Conservation (phyloP, 257 asterid genomes). For the Przewalskia tangutica region DNA sequence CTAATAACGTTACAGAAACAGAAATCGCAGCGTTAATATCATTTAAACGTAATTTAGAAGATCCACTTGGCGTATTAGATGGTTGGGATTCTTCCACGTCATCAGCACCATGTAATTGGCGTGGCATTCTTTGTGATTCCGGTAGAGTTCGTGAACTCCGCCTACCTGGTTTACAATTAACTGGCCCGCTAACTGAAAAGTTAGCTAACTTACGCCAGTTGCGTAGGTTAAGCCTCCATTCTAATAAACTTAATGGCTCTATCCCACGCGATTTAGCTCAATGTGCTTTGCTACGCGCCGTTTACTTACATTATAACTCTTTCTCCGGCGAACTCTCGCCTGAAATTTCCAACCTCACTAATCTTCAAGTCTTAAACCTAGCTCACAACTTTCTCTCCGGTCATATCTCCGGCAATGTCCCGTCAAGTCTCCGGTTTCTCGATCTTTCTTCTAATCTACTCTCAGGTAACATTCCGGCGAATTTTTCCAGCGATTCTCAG, state of each 20-base stretch:
- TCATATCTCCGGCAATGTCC: slow-evolving; percentile 29
- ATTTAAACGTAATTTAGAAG: slow-evolving; percentile 31
- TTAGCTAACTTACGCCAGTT: slow-evolving; percentile 45
- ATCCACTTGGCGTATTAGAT: slow-evolving; percentile 44
- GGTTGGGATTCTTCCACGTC: slow-evolving; percentile 44
- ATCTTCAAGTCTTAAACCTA: slow-evolving; percentile 30
- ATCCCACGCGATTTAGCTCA: slow-evolving; percentile 40
- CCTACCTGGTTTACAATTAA: slow-evolving; percentile 42
- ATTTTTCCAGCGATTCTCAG: slow-evolving; percentile 22
- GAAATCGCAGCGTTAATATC: slow-evolving; percentile 45
- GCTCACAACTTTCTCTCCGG: slow-evolving; percentile 51
- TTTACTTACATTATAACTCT: slow-evolving; percentile 40
- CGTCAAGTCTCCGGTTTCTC: slow-evolving; percentile 26
- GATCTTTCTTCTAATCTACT: slow-evolving; percentile 50
- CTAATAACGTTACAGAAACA: slow-evolving; percentile 14
- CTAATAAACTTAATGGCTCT: slow-evolving; percentile 41
- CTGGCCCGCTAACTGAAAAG: slow-evolving; percentile 34
- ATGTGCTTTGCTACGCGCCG: slow-evolving; percentile 36
- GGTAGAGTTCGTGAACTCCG: slow-evolving; percentile 48
- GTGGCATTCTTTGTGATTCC: slow-evolving; percentile 38
- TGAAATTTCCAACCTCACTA: slow-evolving; percentile 30
- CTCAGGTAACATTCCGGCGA: slow-evolving; percentile 30
- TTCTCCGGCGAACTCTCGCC: slow-evolving; percentile 38
- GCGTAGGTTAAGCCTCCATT: slow-evolving; percentile 50
- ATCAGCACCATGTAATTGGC: slow-evolving; percentile 72